Conservation (phyloP, 225 moss, liverwort and hornwort species). For the Antitrichia curtipendula region DNA sequence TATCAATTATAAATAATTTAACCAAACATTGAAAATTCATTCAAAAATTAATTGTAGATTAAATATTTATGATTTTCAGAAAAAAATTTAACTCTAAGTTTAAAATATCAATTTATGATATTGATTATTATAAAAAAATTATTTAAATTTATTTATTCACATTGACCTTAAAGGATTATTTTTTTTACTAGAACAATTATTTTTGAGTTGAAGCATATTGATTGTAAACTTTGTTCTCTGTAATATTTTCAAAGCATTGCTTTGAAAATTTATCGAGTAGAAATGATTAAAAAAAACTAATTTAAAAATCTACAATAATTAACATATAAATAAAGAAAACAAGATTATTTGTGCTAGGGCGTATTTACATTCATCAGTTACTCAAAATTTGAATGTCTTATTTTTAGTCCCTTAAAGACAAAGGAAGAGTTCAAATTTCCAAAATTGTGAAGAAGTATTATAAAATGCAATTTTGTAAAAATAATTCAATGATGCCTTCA, state of each 20-base stretch:
- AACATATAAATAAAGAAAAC: no score
- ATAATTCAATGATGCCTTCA: no score
- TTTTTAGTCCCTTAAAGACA: no score
- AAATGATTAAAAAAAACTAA: background rate
- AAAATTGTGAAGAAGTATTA: no score
- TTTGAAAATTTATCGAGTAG: fast-evolving
- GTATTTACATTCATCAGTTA: no score
- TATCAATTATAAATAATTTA: background rate
- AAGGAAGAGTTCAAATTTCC: no score
- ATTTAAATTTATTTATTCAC: background rate
- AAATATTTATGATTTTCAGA: background rate
- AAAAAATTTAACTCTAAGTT: background rate
- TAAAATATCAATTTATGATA: background rate
- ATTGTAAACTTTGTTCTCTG: background rate
- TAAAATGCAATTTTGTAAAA: no score
- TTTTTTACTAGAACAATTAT: background rate
- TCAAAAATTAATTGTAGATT: background rate
- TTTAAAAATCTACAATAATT: background rate
- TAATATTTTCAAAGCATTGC: background rate
- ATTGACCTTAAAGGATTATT: background rate
- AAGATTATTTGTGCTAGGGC: background rate
- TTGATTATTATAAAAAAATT: background rate
- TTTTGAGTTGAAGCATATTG: background rate
- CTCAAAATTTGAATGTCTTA: no score
- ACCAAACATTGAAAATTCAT: fast-evolving